Conservation (phyloP, 139 green algal species). For the Eudorina sp. region DNA sequence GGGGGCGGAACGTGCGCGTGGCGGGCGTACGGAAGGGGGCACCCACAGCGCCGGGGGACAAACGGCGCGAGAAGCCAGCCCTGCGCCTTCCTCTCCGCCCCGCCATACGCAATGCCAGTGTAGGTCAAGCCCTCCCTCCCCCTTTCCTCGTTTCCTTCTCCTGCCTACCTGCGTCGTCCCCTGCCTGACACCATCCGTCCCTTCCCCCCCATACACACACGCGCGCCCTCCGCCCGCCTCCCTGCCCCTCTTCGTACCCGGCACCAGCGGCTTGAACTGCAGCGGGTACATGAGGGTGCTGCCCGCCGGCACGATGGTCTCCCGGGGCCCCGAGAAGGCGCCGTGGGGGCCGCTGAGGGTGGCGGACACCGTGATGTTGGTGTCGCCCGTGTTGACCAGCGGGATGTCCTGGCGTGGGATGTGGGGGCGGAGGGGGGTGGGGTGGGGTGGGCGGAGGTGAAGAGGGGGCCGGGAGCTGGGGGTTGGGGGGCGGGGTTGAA, state of each 20-base stretch:
- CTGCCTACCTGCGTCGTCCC: neutral
- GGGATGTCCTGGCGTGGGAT: slow-evolving; percentile 69
- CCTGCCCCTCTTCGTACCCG: slow-evolving; percentile 27
- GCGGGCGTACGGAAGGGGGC: too few relatives aligned
- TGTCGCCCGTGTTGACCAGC: slow-evolving; percentile 75
- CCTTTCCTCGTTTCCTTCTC: too few relatives aligned
- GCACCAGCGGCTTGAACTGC: slow-evolving; percentile 66
- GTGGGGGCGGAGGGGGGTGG: neutral
- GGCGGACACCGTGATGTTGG: slow-evolving; percentile 61
- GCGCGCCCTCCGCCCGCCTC: neutral
- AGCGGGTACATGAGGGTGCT: slow-evolving; percentile 70
- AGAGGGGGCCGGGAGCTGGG: neutral
- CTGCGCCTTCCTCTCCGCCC: too few relatives aligned
- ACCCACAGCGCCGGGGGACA: too few relatives aligned
- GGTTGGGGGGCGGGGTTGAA: neutral
- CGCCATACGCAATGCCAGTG: too few relatives aligned
- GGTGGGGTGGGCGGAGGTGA: neutral
- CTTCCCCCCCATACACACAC: neutral
- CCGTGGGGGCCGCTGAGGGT: slow-evolving; percentile 56
- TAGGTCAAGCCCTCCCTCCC: too few relatives aligned
- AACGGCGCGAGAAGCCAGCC: too few relatives aligned
- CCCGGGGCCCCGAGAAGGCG: slow-evolving; percentile 66
- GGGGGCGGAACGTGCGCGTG: too few relatives aligned
- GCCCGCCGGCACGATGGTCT: slow-evolving; percentile 69
- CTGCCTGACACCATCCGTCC: neutral